A percentile compares a stretch with the other conserved stretches of the same genome.
Conservation (phyloP, 495 filamentous ascomycete species). For the Platismatia glauca region DNA sequence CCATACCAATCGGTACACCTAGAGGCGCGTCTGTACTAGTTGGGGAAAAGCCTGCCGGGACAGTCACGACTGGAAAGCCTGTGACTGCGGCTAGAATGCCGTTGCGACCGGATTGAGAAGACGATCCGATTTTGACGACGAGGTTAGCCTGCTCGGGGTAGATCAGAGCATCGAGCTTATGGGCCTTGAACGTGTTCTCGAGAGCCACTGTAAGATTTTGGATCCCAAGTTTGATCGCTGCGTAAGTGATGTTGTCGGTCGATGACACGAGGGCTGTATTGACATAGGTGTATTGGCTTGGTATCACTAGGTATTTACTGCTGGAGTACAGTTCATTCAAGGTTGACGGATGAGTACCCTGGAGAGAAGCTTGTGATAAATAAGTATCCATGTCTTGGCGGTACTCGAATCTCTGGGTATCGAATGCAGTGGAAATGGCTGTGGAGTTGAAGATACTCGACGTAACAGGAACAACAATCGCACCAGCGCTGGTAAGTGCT, state of each 20-base stretch:
- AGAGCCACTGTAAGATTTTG: constrained; percentile 39
- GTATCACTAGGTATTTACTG: constrained; percentile 46
- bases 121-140: constrained; percentile 47
- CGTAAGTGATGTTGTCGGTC: constrained; percentile 39
- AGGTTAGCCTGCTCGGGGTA: constrained; percentile 61
- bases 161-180: constrained; percentile 48
- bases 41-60: constrained; percentile 46
- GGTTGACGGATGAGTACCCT: constrained; percentile 28
- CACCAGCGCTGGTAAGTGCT: constrained; percentile 30
- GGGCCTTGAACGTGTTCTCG: constrained; percentile 36
- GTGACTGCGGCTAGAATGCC: constrained; percentile 57
- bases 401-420: constrained; percentile 53
- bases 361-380: constrained; percentile 32
- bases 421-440: constrained; percentile 35
- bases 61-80: constrained; percentile 52
- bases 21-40: constrained; percentile 37
- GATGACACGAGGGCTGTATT: constrained; percentile 41
- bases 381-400: constrained; percentile 40
- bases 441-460: constrained; percentile 44
- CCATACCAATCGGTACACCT: constrained; percentile 56
- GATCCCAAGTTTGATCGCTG: constrained; percentile 35
- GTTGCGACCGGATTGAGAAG: constrained; percentile 50
- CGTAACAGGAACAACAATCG: constrained; percentile 38
- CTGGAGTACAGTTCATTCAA: constrained; percentile 38
- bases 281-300: constrained; percentile 45